Base-by-base conservation (phyloP, 495 filamentous ascomycete species). In the Choiromyces venosus region DNA sequence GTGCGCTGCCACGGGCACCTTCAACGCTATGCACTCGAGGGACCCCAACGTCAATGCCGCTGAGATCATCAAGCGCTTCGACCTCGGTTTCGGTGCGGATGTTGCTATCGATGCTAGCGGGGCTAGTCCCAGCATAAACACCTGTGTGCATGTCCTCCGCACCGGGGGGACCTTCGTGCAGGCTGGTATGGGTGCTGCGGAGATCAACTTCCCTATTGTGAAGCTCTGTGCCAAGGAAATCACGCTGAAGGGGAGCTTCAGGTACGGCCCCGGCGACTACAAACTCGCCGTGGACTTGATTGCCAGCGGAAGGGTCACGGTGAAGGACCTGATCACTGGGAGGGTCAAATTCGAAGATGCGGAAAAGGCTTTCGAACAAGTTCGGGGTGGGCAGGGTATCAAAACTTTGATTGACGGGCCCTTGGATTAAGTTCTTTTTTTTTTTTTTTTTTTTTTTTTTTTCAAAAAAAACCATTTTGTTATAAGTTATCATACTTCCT, bases 201-300 rank as follows among this genome's bases (percentile, higher is more conserved):
- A 92, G 75, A 92, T 96, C 82, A 87, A 83, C 19, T 91, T 95
- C 82, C 93, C 94, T 38, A 96, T 97, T 77, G 88, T 92, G 83
- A 87, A 88, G 25, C 85, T 95, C 71, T 91, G 90, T 73, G 86
- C 89, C 39, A 95, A 96, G 83, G 94, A 97, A 84, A 86, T 96
- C 6, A 91, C 87, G 33, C 86, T 92, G 6, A 90, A 89, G 80
- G 93, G 93, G 25, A 90, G 89, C 76, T 97, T 94, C 83, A 88
- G 93, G 37, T 97, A 97, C 81, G 90, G 88, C 12, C 86, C 88
- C 65, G 92, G 92, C 2, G 94, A 97, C 81, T 97, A 94, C 78
- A 84, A 87, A 81, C 85, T 92, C 14, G 93, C 92, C 1, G 85
- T 97, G 25, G 86, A 91, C 69, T 83, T 97, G 66, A 85, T 95